Conservation (phyloP, 2,329 filamentous ascomycete genomes). For the Apiospora koreana region DNA sequence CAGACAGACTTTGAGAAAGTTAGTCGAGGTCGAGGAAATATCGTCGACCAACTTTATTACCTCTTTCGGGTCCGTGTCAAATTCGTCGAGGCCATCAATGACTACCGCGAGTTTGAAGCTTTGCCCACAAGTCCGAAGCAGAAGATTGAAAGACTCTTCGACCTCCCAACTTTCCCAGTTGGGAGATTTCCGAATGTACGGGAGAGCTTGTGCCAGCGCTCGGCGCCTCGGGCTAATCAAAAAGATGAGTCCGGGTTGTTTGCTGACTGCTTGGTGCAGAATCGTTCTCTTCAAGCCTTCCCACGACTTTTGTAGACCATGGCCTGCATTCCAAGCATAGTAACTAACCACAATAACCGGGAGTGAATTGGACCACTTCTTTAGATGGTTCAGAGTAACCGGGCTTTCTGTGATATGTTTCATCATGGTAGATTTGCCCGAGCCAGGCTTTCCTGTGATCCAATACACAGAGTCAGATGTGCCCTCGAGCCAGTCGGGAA, state of each 20-base stretch:
- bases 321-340: neutral
- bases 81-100: neutral
- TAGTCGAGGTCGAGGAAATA: neutral
- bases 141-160: neutral
- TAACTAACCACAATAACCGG: neutral
- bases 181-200: neutral
- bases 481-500: neutral
- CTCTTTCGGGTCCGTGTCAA: neutral
- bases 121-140: neutral
- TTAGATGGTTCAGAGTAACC: neutral
- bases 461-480: neutral
- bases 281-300: neutral
- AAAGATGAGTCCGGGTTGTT: neutral
- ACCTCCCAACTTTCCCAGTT: neutral
- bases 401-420: neutral
- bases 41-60: neutral
- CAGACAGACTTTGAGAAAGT: neutral
- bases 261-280: neutral
- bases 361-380: neutral
- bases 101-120: neutral
- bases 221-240: neutral
- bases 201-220: neutral
- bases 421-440: neutral
- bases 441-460: conserved; percentile 2
- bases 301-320: neutral